Conservation (phyloP, 2,329 filamentous ascomycete species). For the Camillea tinctor region DNA sequence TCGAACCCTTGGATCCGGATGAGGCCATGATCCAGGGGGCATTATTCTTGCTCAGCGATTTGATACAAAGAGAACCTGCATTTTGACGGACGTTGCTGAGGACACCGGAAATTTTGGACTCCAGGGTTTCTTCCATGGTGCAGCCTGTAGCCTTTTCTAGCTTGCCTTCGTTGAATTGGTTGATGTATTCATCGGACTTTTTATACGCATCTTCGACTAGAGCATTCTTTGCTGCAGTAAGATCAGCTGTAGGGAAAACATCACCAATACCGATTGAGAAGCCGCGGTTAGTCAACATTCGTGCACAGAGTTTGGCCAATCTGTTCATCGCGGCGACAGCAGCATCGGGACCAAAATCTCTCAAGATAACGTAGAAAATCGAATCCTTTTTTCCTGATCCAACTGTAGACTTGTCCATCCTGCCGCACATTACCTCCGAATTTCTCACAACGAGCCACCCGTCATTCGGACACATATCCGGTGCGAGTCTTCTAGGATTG, state of each 20-base stretch:
- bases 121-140: slow-evolving; percentile 87
- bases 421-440: slow-evolving; percentile 94
- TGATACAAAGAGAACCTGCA: slow-evolving; percentile 87
- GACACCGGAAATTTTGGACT: slow-evolving; percentile 86
- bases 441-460: slow-evolving; percentile 91
- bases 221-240: slow-evolving; percentile 70
- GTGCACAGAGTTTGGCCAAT: slow-evolving; percentile 83
- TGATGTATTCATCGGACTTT: slow-evolving; percentile 80
- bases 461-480: slow-evolving; percentile 82
- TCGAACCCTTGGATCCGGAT: slow-evolving; percentile 93
- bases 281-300: slow-evolving; percentile 83
- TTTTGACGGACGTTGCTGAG: slow-evolving; percentile 88
- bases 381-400: slow-evolving; percentile 97
- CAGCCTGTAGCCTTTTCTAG: slow-evolving; percentile 85
- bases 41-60: slow-evolving; percentile 86
- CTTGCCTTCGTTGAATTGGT: slow-evolving; percentile 74
- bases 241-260: slow-evolving; percentile 75
- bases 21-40: slow-evolving; percentile 95
- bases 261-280: slow-evolving; percentile 97
- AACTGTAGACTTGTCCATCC: slow-evolving; percentile 98
- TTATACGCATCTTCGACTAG: slow-evolving; percentile 77
- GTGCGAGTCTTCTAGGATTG: slow-evolving; percentile 43
- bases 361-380: slow-evolving; percentile 92
- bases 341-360: slow-evolving; percentile 89
- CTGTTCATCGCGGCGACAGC: slow-evolving; percentile 93